Evolutionary conservation across 805 yeast species (phyloP).

Genomic region (Candida boleticola): DNA sequence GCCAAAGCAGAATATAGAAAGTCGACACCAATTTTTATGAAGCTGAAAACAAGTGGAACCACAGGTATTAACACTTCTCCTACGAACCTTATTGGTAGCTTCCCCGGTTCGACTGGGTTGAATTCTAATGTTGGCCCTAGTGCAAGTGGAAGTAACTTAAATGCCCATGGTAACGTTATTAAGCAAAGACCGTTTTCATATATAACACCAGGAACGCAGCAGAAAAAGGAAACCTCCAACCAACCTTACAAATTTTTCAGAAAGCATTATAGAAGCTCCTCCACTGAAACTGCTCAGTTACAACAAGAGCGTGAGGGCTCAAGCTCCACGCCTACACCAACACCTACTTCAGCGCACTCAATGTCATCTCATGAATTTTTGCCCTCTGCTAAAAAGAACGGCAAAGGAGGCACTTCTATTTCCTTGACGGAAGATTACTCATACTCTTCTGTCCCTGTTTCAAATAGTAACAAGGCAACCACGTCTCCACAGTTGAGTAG

Average conservation of each 20-base stretch:
- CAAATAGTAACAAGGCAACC: background rate
- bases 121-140: background rate
- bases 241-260: constrained; percentile 49
- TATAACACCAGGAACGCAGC: constrained; percentile 27
- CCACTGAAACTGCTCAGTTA: constrained; percentile 49
- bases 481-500: constrained; percentile 19
- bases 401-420: constrained; percentile 5
- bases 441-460: constrained; percentile 13
- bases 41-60: constrained; percentile 18
- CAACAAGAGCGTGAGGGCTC: constrained; percentile 11
- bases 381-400: background rate
- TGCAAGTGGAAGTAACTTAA: background rate
- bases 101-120: background rate
- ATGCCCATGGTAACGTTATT: constrained; percentile 4
- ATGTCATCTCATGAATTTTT: constrained; percentile 1
- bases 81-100: constrained; percentile 15
- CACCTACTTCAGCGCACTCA: constrained; percentile 19
- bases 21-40: constrained; percentile 28
- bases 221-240: constrained; percentile 6
- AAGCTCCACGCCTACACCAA: background rate
- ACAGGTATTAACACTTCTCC: constrained; percentile 10
- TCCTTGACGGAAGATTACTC: constrained; percentile 11
- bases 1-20: constrained; percentile 30
- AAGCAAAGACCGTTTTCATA: constrained; percentile 40
- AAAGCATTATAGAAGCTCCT: constrained; percentile 61